phyloP scores from a whole-genome alignment of 805 yeast species.

The Starmerella apis region DNA sequence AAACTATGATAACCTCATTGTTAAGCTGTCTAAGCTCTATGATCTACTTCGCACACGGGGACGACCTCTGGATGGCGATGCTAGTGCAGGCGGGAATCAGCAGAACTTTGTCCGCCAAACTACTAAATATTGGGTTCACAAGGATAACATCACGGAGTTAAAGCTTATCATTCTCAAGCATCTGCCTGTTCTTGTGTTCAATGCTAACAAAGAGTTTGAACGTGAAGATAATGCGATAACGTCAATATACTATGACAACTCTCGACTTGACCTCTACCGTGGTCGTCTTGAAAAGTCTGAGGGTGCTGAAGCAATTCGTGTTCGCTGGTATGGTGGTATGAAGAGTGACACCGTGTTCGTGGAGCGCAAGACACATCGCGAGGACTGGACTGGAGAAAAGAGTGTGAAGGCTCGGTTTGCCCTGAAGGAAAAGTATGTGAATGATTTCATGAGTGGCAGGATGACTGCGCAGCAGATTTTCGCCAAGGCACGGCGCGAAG shows the following conservation, averaged over 20 bases:
- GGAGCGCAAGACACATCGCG: conserved; percentile 96
- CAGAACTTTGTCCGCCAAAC: conserved; percentile 98
- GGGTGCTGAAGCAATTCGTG: conserved; percentile 97
- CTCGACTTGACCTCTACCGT: conserved; percentile 77
- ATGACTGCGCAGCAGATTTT: conserved; percentile 83
- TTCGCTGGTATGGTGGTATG: conserved; percentile 99
- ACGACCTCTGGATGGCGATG: conserved; percentile 87
- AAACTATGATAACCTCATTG: conserved; percentile 80
- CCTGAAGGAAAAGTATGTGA: conserved; percentile 81
- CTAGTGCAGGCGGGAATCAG: conserved; percentile 96
- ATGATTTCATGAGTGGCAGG: conserved; percentile 70
- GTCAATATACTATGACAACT: conserved; percentile 89
- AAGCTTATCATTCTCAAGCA: conserved; percentile 87
- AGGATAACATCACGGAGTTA: conserved; percentile 93
- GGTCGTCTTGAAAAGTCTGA: conserved; percentile 93
- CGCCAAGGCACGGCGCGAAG: conserved; percentile 85
- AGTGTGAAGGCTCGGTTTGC: conserved; percentile 97
- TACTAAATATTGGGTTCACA: conserved; percentile 98
- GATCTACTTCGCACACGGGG: conserved; percentile 94
- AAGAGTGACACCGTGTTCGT: conserved; percentile 80
- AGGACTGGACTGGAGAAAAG: conserved; percentile 99
- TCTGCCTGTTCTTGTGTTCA: conserved; percentile 92
- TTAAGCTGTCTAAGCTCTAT: conserved; percentile 76
- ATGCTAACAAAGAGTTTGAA: conserved; percentile 91
- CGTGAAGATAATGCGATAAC: conserved; percentile 92